phyloP scores from a whole-genome alignment of 495 filamentous ascomycete species.

The Thozetella sp. region DNA sequence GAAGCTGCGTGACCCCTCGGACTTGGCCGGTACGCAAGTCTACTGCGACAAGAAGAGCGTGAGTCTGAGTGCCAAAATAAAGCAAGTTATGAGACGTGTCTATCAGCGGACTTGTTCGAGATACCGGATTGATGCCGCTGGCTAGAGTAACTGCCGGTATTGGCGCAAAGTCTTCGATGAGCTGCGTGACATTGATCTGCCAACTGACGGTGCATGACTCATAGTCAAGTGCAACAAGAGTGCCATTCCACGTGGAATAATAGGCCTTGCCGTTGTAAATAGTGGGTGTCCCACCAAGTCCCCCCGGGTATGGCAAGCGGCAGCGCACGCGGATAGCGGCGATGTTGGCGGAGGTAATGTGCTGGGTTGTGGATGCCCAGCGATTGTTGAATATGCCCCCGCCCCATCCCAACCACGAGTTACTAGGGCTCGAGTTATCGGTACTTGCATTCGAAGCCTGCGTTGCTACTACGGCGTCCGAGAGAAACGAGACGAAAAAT shows the following conservation, averaged over 20 bases:
- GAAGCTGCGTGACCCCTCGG: slow-evolving; percentile 19
- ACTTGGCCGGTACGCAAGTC: slow-evolving; percentile 11
- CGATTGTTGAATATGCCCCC: slow-evolving; percentile 18
- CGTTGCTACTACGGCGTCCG: too few relatives aligned
- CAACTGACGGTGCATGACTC: slow-evolving; percentile 21
- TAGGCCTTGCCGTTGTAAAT: slow-evolving; percentile 20
- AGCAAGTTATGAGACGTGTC: slow-evolving; percentile 14
- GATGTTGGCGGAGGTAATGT: slow-evolving; percentile 12
- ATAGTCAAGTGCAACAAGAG: slow-evolving; percentile 26
- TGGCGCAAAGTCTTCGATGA: slow-evolving; percentile 17
- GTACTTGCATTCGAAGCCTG: too few relatives aligned
- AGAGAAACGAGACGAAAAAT: too few relatives aligned
- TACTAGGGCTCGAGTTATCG: too few relatives aligned
- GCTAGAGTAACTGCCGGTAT: background rate
- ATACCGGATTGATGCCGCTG: too few relatives aligned
- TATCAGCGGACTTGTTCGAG: slow-evolving; percentile 24
- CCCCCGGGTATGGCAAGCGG: slow-evolving; percentile 8
- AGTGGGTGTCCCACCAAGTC: slow-evolving; percentile 25
- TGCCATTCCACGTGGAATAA: slow-evolving; percentile 31
- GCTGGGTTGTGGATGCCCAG: slow-evolving; percentile 11
- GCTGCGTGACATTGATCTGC: slow-evolving; percentile 21
- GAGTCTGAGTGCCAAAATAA: slow-evolving; percentile 23
- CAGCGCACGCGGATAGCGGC: slow-evolving; percentile 6
- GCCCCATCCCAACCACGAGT: slow-evolving; percentile 18
- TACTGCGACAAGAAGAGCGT: slow-evolving; percentile 25